Base-by-base conservation (phyloP, 2,329 filamentous ascomycete species). In the Phyllachora maydis region DNA sequence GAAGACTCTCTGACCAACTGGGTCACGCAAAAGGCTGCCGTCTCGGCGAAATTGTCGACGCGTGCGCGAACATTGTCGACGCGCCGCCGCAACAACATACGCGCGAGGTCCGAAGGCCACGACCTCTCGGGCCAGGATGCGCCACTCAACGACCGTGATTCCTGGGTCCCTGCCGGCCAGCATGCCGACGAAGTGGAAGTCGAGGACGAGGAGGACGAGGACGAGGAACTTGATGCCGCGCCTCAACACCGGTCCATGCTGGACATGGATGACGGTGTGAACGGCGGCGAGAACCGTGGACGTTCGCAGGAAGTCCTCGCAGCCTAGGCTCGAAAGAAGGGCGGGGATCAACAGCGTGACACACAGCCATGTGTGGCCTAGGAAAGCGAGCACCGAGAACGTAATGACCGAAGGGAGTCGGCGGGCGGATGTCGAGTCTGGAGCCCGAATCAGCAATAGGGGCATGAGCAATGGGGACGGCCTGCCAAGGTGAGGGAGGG, bases 1-100 rank as follows among this genome's bases (percentile, higher is more conserved):
- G 88, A 98, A 53, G 83, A 95, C 45, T 67, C 88, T 2, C 70
- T 98, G 30, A 93, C 82, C 46, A 93, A 92, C 59, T 98, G 88
- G 88, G 82, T 95, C 18, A 65, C 70, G 28, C 73, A 81, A 40
- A 88, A 90, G 42, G 85, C 88, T 5, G 73, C 79, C 21, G 82
- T 98, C 36, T 75, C 65, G 27, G 73, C 83, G 33, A 83, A 79
- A 47, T 68, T 98, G 23, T 92, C 81, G 4, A 76, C 72, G 11
- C 79, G 88, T 29, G 70, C 85, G 19, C 79, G 83, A 36, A 90
- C 74, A 10, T 65, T 95, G 17, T 91, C 79, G 21, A 79, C 82
- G 47, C 74, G 83, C 36, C 74, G 81, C 34, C 68, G 73, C 29
- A 71, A 73, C 45, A 73, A 74, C 44, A 66, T 75, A 41, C 59